Conservation (phyloP, 2,329 filamentous ascomycete genomes). For the Emergomyces pasteurianus region DNA sequence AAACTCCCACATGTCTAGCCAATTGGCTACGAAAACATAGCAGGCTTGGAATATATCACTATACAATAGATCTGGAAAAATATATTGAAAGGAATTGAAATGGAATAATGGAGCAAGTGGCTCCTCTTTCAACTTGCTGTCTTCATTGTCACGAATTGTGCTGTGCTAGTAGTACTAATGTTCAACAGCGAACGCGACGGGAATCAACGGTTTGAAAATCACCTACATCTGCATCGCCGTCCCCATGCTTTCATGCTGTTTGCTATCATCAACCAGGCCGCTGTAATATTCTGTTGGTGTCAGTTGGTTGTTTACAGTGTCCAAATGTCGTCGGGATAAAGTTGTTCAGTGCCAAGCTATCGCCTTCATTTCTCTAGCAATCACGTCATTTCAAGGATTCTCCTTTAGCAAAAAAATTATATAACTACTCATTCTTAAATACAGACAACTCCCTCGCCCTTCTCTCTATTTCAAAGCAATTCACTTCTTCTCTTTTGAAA, state of each 20-base stretch:
- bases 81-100: neutral
- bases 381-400: neutral
- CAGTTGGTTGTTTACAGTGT: too few relatives aligned
- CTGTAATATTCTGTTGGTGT: neutral
- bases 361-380: neutral
- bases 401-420: too few relatives aligned
- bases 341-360: neutral
- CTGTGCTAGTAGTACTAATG: neutral
- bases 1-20: neutral
- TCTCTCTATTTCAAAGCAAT: neutral
- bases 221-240: neutral
- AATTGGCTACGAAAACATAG: neutral
- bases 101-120: neutral
- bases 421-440: neutral
- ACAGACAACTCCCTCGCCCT: neutral
- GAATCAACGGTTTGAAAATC: neutral
- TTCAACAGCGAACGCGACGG: neutral
- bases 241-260: neutral
- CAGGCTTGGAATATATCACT: neutral
- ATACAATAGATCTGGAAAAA: neutral
- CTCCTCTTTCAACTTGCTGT: neutral
- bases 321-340: neutral
- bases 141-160: neutral
- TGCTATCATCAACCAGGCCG: neutral
- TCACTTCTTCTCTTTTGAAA: neutral